A percentile compares a stretch with the other conserved stretches of the same genome.
phyloP scores from a whole-genome alignment of 345 rosid genomes.

The Eutrema yunnanense region DNA sequence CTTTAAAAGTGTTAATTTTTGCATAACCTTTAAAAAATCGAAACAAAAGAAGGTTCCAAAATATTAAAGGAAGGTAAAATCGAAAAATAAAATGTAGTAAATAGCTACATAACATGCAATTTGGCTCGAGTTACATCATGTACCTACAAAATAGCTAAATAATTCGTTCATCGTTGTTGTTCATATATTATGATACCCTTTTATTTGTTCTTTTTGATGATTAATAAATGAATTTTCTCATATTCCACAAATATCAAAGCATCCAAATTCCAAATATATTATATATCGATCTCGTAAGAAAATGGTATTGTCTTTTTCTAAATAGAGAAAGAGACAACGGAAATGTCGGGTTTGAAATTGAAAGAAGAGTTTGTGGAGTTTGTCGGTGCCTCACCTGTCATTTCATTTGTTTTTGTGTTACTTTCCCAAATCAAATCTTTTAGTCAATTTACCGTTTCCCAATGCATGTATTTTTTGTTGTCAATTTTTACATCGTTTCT shows the following conservation, averaged over 20 bases:
- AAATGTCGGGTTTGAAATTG: not conserved
- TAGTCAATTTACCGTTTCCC: not conserved
- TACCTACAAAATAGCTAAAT: no score
- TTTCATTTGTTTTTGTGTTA: slow-evolving; percentile 1
- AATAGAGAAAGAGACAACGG: not conserved
- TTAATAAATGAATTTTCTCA: not conserved
- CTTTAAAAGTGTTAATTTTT: no score
- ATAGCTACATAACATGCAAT: no score
- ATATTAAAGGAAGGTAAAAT: no score
- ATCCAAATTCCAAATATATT: not conserved
- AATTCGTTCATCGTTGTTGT: no score
- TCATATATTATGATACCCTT: no score
- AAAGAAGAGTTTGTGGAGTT: not conserved
- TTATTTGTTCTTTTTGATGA: not conserved
- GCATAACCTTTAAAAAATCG: no score
- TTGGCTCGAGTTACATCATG: no score
- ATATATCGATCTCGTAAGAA: not conserved
- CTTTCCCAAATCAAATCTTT: not conserved
- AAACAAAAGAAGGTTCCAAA: no score
- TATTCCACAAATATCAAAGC: not conserved
- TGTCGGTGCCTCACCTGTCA: slow-evolving; percentile 3
- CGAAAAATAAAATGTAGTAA: no score
- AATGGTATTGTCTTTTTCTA: not conserved
- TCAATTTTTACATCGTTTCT: not conserved
- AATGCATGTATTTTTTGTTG: not conserved